Evolutionary conservation across 73 alveolate species (phyloP), one percentile per base, ranked within the genome.

Genomic region (Stentor roeselii): DNA sequence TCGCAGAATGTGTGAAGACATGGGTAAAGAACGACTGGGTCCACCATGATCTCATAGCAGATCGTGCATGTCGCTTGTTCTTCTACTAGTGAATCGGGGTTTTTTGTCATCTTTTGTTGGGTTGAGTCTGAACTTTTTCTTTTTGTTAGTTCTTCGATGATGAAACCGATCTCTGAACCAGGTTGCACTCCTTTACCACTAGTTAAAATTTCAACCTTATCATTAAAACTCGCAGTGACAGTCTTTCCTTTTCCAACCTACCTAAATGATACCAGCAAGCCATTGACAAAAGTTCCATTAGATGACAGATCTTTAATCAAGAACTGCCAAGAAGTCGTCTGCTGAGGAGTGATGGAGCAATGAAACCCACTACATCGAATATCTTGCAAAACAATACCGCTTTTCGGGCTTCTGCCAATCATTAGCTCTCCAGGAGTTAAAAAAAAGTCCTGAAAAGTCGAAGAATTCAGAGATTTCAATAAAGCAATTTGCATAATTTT

Each of bases 1-100:
- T 93, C 96, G 60, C 96, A 91, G 80, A 85, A 91, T 42, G 86
- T 85, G 85, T 91, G 96, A 34, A 91, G 82, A 60, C 96, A 91
- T 14, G 96, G 96, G 85, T 85, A 84, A 38, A 91, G 59, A 3
- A 91, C 74, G 75, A 87, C 92, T 3, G 96, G 94, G 37, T 88
- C 75, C 77, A 84, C 82, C 94, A 91, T 91, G 27, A 90, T 83
- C 59, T 35, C 83, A 61, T 38, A 76, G 88, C 96, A 91, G 31
- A 91, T 84, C n/a, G 87, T 75, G 87, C 96, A 91, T 21, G 76
- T 84, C 35, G 84, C 39, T 39, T 88, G 80, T 39, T 90, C 87
- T n/a, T 83, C 91, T 83, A 86, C 39, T 27, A 21, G 34, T 30
- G 37, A 1, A 40, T 32, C 37, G 15, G 37, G n/a, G 11, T 30